phyloP scores from a whole-genome alignment of 352 stramenopile species.

The Peronospora destructor region DNA sequence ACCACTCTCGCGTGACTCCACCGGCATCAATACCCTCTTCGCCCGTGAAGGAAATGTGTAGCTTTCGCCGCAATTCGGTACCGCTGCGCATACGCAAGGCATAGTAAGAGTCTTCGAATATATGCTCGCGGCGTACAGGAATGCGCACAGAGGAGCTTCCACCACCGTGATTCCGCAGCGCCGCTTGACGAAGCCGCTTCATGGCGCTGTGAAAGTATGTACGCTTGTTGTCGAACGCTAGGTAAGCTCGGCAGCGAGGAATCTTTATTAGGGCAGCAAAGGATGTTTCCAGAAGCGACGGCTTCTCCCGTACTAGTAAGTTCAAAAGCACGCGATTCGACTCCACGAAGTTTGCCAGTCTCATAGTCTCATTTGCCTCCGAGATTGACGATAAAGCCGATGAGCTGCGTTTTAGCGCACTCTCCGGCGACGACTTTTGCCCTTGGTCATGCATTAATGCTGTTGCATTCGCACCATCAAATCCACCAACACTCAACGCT shows the following conservation, averaged over 20 bases:
- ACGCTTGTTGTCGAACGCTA: conserved; percentile 99
- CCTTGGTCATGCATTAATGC: conserved; percentile 26
- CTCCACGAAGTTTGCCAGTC: conserved; percentile 90
- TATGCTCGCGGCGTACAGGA: conserved; percentile 90
- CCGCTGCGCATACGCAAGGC: conserved; percentile 94
- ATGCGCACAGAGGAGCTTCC: conserved; percentile 87
- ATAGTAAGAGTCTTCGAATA: conserved; percentile 99
- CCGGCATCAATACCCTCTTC: conserved; percentile 99
- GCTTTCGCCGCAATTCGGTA: conserved; percentile 93
- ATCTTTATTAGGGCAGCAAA: conserved; percentile 94
- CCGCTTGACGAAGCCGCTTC: conserved; percentile 84
- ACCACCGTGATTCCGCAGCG: conserved; percentile 81
- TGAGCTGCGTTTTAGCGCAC: conserved; percentile 29
- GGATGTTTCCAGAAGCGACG: conserved; percentile 92
- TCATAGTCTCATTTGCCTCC: conserved; percentile 56
- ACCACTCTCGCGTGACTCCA: conserved; percentile 97
- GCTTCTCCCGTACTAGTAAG: conserved; percentile 94
- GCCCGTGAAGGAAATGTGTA: conserved; percentile 97
- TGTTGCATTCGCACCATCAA: conserved; percentile 35
- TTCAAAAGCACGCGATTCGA: conserved; percentile 96
- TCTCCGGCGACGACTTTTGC: conserved; percentile 23
- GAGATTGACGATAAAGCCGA: conserved; percentile 39
- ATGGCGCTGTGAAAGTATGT: conserved; percentile 96
- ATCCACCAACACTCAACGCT: conserved; percentile 57
- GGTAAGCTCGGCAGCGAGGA: conserved; percentile 88